Evolutionary conservation across 2,329 filamentous ascomycete genomes (phyloP), one percentile per base, ranked within the genome.

Genomic region (Aspergillus ustus): DNA sequence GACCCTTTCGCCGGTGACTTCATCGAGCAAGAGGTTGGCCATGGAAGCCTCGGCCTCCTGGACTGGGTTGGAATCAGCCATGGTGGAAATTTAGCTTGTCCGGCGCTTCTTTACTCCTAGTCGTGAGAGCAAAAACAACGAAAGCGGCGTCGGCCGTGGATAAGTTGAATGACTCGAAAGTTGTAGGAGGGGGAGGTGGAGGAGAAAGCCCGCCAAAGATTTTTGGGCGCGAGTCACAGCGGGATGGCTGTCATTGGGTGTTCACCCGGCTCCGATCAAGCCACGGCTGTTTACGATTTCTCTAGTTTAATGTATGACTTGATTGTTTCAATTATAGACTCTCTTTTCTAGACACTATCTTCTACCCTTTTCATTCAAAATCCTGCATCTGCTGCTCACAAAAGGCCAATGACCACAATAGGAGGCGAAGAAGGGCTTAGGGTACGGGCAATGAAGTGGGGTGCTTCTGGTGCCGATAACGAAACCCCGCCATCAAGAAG

Each of bases 1-100:
- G 58, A 89, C 84, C 73, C 79, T 89, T 82, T 99, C 95, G 72
- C 95, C 95, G 15, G 95, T 98, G 66, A 93, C 92, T 74, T 96
- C 92, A 78, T 99, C 95, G 54, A 95, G 86, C 78, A 93, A 86
- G 69, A 96, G 85, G 81, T 94, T 92, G 73, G 85, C 85, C 68
- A 89, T 76, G 73, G 74, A 78, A 66, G 74, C 77, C 67, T 80
- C 77, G 66, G 84, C 82, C 67, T 80, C 77, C 63, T 78, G 71
- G 61, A 77, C 75, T 63, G 73, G 65, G 69, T 76, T 78, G 44
- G 76, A 68, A 68, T 78, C 77, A 66, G 76, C 67, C 77, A 79
- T 79, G 56, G 66, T 75, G 70, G 15, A 34, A 54, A 22, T 11
- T 20, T 28, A 19, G 20, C 28, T n/a, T 45, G 20, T 34, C 50